Evolutionary conservation across 495 filamentous ascomycete species (phyloP).

Genomic region (Podospora pseudoanserina): DNA sequence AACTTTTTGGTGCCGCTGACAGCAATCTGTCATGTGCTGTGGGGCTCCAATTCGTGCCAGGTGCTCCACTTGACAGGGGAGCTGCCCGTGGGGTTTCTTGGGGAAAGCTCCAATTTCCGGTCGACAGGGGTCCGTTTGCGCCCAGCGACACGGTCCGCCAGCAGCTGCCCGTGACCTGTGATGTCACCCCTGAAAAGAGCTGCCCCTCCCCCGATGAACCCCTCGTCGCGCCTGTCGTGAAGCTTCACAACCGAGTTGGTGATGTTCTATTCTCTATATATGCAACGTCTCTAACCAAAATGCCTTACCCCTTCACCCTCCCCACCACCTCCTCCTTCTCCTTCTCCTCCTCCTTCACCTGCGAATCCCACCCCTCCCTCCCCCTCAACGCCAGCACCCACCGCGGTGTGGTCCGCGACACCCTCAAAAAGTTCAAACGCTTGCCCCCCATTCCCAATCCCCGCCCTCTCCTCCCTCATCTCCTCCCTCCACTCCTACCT

Average conservation of each 20-base stretch:
- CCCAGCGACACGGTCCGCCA: constrained; percentile 6
- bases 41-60: background rate
- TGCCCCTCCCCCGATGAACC: background rate
- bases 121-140: background rate
- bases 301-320: constrained; percentile 82
- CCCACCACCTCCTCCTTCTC: constrained; percentile 81
- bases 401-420: constrained; percentile 71
- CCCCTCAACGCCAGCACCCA: constrained; percentile 71
- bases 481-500: constrained; percentile 68
- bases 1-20: no score
- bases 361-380: constrained; percentile 76
- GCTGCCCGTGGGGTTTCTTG: constrained; percentile 3
- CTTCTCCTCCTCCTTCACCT: constrained; percentile 67
- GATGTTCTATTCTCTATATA: no score
- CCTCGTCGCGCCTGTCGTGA: background rate
- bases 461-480: constrained; percentile 64
- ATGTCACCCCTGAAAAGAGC: constrained; percentile 15
- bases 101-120: background rate
- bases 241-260: background rate
- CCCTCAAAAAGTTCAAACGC: constrained; percentile 78
- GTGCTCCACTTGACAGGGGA: background rate
- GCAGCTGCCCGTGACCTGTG: constrained; percentile 14
- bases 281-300: constrained; percentile 34
- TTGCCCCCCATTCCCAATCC: constrained; percentile 62
- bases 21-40: background rate